Evolutionary conservation across 331 rosid species (phyloP).

Genomic region (Pyrus hybrid): DNA sequence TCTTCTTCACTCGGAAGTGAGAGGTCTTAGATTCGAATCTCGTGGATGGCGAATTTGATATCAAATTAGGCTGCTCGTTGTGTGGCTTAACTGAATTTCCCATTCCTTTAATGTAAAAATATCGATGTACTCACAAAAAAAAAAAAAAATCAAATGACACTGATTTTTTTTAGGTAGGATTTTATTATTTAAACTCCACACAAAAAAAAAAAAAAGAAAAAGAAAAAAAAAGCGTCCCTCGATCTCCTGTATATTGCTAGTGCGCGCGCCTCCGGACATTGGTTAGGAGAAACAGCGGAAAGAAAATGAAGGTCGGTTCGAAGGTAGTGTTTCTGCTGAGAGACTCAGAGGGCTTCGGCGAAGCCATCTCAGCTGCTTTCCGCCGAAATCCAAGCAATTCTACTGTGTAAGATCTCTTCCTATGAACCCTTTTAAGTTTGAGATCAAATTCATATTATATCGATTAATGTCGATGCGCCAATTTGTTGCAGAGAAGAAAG

Average conservation of each 20-base stretch:
- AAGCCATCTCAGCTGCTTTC: constrained; percentile 46
- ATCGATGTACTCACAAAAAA: too few relatives aligned
- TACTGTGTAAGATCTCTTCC: constrained; percentile 23
- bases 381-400: constrained; percentile 24
- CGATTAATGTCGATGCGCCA: neutral
- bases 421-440: neutral
- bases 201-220: too few relatives aligned
- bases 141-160: too few relatives aligned
- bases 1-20: too few relatives aligned
- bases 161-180: too few relatives aligned
- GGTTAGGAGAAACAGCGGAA: neutral
- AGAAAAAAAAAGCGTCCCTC: too few relatives aligned
- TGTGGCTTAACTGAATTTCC: too few relatives aligned
- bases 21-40: too few relatives aligned
- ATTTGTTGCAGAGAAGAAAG: constrained; percentile 40
- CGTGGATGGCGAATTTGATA: too few relatives aligned
- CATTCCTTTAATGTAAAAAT: too few relatives aligned
- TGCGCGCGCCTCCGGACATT: neutral
- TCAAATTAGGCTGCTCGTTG: too few relatives aligned
- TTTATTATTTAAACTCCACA: too few relatives aligned
- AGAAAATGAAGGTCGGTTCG: constrained; percentile 45
- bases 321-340: constrained; percentile 39
- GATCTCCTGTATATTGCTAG: neutral
- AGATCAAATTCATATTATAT: neutral
- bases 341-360: constrained; percentile 57